Base-by-base conservation (phyloP, 2,329 filamentous ascomycete species). In the Blastomyces emzantsi region DNA sequence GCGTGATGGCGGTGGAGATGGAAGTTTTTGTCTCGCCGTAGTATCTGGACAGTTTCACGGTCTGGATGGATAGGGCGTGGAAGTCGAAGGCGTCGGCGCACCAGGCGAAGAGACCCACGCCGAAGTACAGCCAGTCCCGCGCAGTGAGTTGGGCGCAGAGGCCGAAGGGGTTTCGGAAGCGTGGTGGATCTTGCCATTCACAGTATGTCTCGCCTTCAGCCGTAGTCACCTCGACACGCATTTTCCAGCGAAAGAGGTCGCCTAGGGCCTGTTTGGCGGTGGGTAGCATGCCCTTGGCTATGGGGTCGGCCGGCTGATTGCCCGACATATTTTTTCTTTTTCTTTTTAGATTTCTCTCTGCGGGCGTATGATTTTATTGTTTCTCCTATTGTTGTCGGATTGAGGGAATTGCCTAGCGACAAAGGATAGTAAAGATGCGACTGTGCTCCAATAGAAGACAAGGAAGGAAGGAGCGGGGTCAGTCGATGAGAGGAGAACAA, bases 81-180 rank as follows among this genome's bases (percentile, higher is more conserved):
- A 86, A 87, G 69, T 87, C 84, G 64, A 85, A 85, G 0, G 83
- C 79, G 68, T 83, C 81, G 63, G 89, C 89, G 1, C 85, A 89
- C 90, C 90, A 93, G 19, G 89, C 87, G 43, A 82, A 75, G 71
- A 92, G 86, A 2, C 89, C 90, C 13, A 91, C 87, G 51, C 89
- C 67, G 77, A 93, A 87, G 78, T 90, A 92, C 19, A 89, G 71
- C 89, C 90, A 93, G 72, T 89, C 86, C 65, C 81, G 83, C 30
- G 79, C 78, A 2, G 80, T 82, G 19, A 94, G 81, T 75, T 87
- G 82, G 36, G 80, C 81, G 66, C 91, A 79, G 39, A 93, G 80
- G 47, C 80, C 84, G 75, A 93, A 78, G 49, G 90, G 90, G 72
- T 93, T 88, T 59, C 81, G 79, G 63, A 91, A 80, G 17, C 82